phyloP scores from a whole-genome alignment of 176 grass and related monocot genomes.

The Tuctoria greenei region DNA sequence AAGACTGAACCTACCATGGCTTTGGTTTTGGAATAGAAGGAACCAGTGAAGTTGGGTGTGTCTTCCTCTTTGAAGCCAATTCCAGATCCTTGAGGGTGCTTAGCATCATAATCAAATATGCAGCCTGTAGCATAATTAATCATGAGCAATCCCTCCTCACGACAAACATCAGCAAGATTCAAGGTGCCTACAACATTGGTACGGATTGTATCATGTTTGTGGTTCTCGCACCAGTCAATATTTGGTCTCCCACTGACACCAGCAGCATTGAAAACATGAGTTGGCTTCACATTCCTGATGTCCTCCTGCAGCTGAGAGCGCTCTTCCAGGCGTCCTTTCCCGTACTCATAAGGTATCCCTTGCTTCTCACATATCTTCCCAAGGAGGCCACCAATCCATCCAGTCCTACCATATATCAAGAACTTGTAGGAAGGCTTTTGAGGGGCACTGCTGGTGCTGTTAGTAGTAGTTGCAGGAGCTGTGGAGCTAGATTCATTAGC shows the following conservation, averaged over 20 bases:
- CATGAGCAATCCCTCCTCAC: conserved; percentile 60
- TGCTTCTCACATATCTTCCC: conserved; percentile 65
- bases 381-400: conserved; percentile 69
- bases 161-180: conserved; percentile 72
- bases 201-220: conserved; percentile 73
- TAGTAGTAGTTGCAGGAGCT: conserved; percentile 2
- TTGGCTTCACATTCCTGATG: conserved; percentile 35
- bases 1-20: conserved; percentile 51
- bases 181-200: conserved; percentile 69
- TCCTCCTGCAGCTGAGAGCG: conserved; percentile 47
- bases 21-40: conserved; percentile 78
- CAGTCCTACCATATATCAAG: conserved; percentile 67
- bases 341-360: conserved; percentile 63
- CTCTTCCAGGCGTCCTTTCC: conserved; percentile 67
- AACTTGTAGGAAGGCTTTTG: conserved; percentile 55
- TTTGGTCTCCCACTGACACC: too few relatives aligned
- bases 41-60: conserved; percentile 40
- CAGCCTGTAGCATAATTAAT: conserved; percentile 76
- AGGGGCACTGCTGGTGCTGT: conserved; percentile 25
- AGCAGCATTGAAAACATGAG: too few relatives aligned
- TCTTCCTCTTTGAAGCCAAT: not conserved
- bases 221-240: conserved; percentile 4
- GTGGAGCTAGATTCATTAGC: conserved; percentile 24
- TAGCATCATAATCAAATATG: conserved; percentile 64
- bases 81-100: conserved; percentile 52